Conservation (phyloP, 768 basidiomycete species). For the Auriscalpium microsporum region DNA sequence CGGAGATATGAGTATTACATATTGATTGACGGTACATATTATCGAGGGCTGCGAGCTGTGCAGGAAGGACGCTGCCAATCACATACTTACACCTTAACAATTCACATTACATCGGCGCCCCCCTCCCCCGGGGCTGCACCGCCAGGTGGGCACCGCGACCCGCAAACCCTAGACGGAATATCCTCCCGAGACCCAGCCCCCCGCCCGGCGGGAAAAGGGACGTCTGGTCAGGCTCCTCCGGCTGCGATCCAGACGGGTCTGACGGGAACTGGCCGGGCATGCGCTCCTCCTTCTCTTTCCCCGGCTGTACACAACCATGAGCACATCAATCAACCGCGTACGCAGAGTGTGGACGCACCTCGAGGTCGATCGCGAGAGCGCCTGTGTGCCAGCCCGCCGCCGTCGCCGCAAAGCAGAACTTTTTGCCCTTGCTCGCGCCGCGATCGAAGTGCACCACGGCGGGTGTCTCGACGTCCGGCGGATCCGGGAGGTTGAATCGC, state of each 20-base stretch:
- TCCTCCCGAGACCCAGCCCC: conserved; percentile 12
- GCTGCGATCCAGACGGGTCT: conserved; percentile 9
- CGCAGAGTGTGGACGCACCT: conserved; percentile 35
- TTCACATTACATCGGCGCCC: too few species aligned
- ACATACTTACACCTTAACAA: too few species aligned
- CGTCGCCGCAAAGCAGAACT: conserved; percentile 73
- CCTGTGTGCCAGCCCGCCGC: conserved; percentile 92
- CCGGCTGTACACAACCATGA: conserved; percentile 17
- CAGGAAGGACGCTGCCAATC: too few species aligned
- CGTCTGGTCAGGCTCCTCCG: conserved; percentile 9
- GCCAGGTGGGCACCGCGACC: conserved; percentile 34
- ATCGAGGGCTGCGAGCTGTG: too few species aligned
- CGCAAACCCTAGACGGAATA: conserved; percentile 52
- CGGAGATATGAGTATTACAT: too few species aligned
- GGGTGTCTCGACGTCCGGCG: conserved; percentile 47
- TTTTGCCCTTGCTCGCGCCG: conserved; percentile 31
- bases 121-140: too few species aligned
- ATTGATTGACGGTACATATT: too few species aligned
- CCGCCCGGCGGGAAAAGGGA: conserved; percentile 5
- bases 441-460: conserved; percentile 68
- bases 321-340: not conserved
- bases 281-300: conserved; percentile 27
- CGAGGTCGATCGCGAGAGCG: conserved; percentile 77
- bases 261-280: conserved; percentile 3
- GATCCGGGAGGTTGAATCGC: conserved; percentile 9